Conservation (phyloP, 805 yeast species). For the Nakazawaea ernobii region DNA sequence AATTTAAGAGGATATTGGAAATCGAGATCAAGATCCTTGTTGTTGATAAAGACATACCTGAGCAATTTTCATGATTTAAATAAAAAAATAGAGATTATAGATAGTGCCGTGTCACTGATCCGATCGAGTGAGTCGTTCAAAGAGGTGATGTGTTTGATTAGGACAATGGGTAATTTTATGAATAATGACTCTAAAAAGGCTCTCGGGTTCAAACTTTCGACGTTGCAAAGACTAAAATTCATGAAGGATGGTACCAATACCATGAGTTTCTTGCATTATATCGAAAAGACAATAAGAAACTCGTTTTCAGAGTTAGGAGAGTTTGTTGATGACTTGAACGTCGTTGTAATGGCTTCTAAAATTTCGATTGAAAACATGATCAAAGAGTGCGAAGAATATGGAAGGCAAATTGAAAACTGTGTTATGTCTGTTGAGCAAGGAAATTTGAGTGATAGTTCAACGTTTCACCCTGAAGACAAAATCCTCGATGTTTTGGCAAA, state of each 20-base stretch:
- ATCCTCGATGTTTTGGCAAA: constrained; percentile 40
- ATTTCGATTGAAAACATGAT: constrained; percentile 78
- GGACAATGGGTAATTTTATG: constrained; percentile 95
- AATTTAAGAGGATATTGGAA: constrained; percentile 89
- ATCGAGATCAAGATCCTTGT: constrained; percentile 79
- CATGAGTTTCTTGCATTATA: constrained; percentile 86
- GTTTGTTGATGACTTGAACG: constrained; percentile 68
- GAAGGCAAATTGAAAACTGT: constrained; percentile 59
- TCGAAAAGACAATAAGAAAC: constrained; percentile 80
- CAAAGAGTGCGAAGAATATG: constrained; percentile 62
- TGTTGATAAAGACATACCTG: constrained; percentile 63
- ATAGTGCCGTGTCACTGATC: constrained; percentile 65
- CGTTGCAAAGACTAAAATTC: constrained; percentile 84
- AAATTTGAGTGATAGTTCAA: constrained; percentile 70
- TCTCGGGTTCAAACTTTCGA: constrained; percentile 81
- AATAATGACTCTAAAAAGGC: constrained; percentile 91
- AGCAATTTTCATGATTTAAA: constrained; percentile 74
- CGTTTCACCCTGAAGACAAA: constrained; percentile 80
- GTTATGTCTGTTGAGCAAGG: constrained; percentile 75
- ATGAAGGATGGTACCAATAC: constrained; percentile 86
- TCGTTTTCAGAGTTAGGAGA: constrained; percentile 73
- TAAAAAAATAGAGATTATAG: constrained; percentile 61
- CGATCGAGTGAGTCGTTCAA: constrained; percentile 62
- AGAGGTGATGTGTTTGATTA: constrained; percentile 73
- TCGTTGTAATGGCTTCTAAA: constrained; percentile 57